These are phyloP conservation scores for Avena insularis DNA, from an alignment of 176 grass and related monocot species.

Conservation along the genomic window DNA sequence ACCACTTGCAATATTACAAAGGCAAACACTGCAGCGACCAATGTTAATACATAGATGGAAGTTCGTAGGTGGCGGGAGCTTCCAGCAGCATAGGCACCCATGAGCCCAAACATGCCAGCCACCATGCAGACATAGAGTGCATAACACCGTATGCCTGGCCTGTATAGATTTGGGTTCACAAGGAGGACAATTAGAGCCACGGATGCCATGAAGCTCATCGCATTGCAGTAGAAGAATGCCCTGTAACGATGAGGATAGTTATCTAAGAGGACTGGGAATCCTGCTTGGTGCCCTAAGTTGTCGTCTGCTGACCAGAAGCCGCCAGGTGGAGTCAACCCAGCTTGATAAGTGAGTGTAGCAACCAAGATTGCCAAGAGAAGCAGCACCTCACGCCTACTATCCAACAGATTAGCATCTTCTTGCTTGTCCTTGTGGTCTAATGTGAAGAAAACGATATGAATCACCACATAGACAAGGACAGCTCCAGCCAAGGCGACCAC, in stretches of 20 bases:
- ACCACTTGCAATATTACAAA: neutral
- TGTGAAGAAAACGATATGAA: constrained; percentile 28
- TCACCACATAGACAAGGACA: constrained; percentile 28
- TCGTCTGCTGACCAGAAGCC: neutral
- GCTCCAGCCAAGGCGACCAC: constrained; percentile 23
- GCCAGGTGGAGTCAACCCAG: constrained; percentile 34
- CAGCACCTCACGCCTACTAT: constrained; percentile 20
- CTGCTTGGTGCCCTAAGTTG: neutral
- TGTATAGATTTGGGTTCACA: neutral
- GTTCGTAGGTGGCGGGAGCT: neutral
- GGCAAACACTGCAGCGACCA: neutral
- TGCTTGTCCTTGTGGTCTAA: neutral
- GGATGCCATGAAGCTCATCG: constrained; percentile 44
- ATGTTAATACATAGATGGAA: neutral
- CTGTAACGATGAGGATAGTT: neutral
- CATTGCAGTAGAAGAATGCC: constrained; percentile 49
- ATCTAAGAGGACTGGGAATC: constrained; percentile 29
- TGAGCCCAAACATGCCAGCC: neutral
- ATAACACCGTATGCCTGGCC: neutral
- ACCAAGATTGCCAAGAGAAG: constrained; percentile 40
- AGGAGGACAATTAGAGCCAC: constrained; percentile 38
- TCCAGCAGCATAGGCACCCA: constrained; percentile 23
- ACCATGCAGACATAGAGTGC: constrained; percentile 13
- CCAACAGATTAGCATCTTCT: neutral
- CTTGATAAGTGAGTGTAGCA: constrained; percentile 51